Evolutionary conservation across 1,139 yeast species (phyloP), one percentile per base, ranked within the genome.

Genomic region (Zygotorulaspora mrakii): DNA sequence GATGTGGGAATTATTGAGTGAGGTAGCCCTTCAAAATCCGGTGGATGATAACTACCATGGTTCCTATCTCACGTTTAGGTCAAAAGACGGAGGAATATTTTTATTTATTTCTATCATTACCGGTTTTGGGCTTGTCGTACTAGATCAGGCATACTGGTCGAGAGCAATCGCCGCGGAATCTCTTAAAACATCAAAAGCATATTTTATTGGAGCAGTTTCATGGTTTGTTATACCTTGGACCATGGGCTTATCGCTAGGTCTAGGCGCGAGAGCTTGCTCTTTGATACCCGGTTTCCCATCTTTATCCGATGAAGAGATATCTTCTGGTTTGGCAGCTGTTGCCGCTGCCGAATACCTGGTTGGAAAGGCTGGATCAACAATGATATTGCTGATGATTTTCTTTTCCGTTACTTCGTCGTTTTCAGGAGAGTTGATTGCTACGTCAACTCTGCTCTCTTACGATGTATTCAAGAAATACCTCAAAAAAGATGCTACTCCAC

Each of bases 351-450:
- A 62, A 28, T 65, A 68, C 24, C 46, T 71, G 17, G 55, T 71
- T 60, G 77, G 76, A 3, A 68, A 65, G 38, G 64, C 68, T 8
- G 77, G 77, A 8, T 62, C 69, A 2, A 68, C 63, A 7, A 59
- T 70, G 53, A 65, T 70, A 24, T 49, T 73, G 35, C 54, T 71
- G 29, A 69, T 71, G 71, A 67, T 73, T 4, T 73, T 72, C 62
- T 61, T 73, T 55, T 69, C 77, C 2, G 73, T 69, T 4, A 71
- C 77, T 2, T 69, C 77, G 1, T 71, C 77, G 1, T 65, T 68
- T 46, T 68, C 76, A 3, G 71, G 75, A 18, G 77, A 73, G 48
- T 53, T 70, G 32, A 70, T 73, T 45, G 75, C 76, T 4, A 65
- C 71, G 4, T 69, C 76, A 0, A 68, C 77, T 1, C 56, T 73